phyloP scores from a whole-genome alignment of 2,329 filamentous ascomycete genomes.

The Aureobasidium vineae region DNA sequence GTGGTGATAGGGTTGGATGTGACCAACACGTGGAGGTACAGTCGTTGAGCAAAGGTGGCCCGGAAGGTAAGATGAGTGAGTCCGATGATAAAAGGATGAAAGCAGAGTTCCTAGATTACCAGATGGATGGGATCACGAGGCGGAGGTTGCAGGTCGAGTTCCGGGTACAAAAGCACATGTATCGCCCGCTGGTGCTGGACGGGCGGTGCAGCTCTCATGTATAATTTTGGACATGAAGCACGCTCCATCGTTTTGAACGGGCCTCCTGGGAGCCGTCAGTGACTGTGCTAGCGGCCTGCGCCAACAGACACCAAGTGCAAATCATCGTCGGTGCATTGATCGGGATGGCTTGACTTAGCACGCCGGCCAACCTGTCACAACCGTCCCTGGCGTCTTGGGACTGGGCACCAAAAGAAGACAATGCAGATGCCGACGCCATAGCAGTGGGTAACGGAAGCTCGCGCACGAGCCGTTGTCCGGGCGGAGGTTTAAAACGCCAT shows the following conservation, averaged over 20 bases:
- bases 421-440: conserved; percentile 27
- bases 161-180: conserved; percentile 23
- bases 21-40: background rate
- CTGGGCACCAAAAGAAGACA: conserved; percentile 25
- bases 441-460: conserved; percentile 27
- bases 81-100: conserved; percentile 1
- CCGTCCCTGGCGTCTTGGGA: conserved; percentile 27
- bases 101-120: conserved; percentile 8
- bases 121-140: conserved; percentile 19
- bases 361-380: conserved; percentile 27
- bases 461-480: conserved; percentile 26
- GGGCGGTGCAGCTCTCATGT: conserved; percentile 26
- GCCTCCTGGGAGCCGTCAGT: conserved; percentile 24
- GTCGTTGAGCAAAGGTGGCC: background rate
- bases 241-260: conserved; percentile 24
- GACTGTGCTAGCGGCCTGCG: conserved; percentile 26
- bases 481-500: conserved; percentile 25
- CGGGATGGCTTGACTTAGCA: conserved; percentile 23
- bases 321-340: conserved; percentile 27
- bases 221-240: conserved; percentile 26
- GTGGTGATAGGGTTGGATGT: background rate
- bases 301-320: conserved; percentile 24
- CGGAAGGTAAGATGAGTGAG: background rate
- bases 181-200: conserved; percentile 5
- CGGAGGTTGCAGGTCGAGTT: conserved; percentile 22